Evolutionary conservation across 2,329 filamentous ascomycete species (phyloP).

Genomic region (Penicillium sp.): DNA sequence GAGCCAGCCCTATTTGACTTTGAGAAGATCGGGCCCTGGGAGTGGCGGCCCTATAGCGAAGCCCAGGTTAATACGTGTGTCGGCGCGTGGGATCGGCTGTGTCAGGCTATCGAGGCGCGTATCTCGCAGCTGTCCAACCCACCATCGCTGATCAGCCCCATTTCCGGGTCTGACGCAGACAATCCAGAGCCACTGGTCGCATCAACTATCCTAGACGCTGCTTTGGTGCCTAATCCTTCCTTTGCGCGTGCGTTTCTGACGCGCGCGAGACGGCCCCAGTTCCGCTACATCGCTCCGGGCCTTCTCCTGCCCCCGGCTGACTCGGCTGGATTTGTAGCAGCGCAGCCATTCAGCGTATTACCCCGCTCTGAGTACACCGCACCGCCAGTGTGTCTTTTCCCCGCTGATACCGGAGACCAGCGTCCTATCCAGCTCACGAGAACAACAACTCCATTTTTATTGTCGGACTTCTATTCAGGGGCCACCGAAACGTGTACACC

Average conservation of each 20-base stretch:
- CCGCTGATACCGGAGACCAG: conserved; percentile 17
- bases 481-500: conserved; percentile 13
- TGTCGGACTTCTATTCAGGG: conserved; percentile 12
- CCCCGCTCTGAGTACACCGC: conserved; percentile 1
- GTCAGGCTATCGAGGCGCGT: conserved; percentile 23
- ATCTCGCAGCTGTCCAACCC: background rate
- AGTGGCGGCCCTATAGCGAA: conserved; percentile 31
- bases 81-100: conserved; percentile 20
- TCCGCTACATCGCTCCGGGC: conserved; percentile 17
- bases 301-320: conserved; percentile 16
- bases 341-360: background rate
- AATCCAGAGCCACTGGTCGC: background rate
- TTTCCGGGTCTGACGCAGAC: background rate
- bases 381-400: conserved; percentile 32
- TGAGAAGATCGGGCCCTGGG: conserved; percentile 27
- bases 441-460: conserved; percentile 15
- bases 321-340: background rate
- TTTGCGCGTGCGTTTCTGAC: conserved; percentile 21
- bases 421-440: conserved; percentile 19
- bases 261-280: conserved; percentile 20
- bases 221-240: conserved; percentile 11
- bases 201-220: conserved; percentile 6
- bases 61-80: conserved; percentile 26
- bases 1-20: conserved; percentile 21
- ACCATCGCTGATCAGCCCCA: background rate